These are phyloP conservation scores for Ettlia oleoabundans DNA, from an alignment of 139 green algal species.

Conservation along the genomic window DNA sequence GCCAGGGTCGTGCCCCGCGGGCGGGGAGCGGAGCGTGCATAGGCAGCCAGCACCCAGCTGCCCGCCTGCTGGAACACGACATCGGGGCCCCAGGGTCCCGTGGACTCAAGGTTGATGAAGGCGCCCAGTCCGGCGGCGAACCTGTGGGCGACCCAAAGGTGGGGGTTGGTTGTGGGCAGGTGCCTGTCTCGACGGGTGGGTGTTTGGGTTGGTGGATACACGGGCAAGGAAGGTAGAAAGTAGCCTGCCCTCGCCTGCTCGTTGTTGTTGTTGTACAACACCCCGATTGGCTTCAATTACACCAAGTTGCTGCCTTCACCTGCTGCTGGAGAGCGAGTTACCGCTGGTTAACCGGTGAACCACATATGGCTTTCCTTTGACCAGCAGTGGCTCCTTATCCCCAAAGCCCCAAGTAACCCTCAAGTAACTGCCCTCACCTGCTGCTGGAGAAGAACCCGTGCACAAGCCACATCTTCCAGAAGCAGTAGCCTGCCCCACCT, in stretches of 20 bases:
- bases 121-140: conserved; percentile 53
- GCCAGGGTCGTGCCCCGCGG: conserved; percentile 63
- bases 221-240: too few relatives aligned
- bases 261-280: too few relatives aligned
- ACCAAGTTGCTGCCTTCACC: too few relatives aligned
- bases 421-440: not conserved
- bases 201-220: too few relatives aligned
- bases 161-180: not conserved
- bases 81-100: conserved; percentile 69
- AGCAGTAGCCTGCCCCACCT: too few relatives aligned
- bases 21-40: conserved; percentile 45
- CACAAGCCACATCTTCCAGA: too few relatives aligned
- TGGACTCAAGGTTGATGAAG: conserved; percentile 85
- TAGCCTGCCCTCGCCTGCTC: too few relatives aligned
- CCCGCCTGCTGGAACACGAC: conserved; percentile 80
- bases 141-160: not conserved
- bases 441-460: conserved; percentile 51
- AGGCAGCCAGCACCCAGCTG: conserved; percentile 38
- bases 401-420: not conserved
- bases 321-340: too few relatives aligned
- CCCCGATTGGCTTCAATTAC: too few relatives aligned
- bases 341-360: too few relatives aligned
- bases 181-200: too few relatives aligned
- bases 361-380: not conserved
- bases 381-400: too few relatives aligned